phyloP scores from a whole-genome alignment of 495 filamentous ascomycete species.

The Annulohypoxylon moriforme region DNA sequence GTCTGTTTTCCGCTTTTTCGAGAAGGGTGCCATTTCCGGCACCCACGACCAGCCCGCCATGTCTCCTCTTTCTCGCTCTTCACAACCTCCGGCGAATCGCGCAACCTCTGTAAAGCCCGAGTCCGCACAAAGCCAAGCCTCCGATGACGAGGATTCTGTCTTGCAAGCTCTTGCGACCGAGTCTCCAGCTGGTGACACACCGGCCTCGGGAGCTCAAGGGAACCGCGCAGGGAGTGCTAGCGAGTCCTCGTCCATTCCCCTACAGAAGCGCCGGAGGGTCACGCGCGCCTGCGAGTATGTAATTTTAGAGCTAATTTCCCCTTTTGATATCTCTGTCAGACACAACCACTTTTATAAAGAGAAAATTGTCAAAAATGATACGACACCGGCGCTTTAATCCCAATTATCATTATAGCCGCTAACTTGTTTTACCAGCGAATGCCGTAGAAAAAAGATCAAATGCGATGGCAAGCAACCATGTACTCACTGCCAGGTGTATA shows the following conservation, averaged over 20 bases:
- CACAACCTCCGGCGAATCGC: conserved; percentile 45
- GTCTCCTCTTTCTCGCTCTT: conserved; percentile 48
- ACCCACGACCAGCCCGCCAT: conserved; percentile 39
- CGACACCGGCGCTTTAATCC: not conserved
- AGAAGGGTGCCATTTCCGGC: conserved; percentile 31
- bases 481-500: conserved; percentile 97
- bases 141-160: conserved; percentile 38
- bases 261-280: conserved; percentile 90
- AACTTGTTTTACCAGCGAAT: conserved; percentile 65
- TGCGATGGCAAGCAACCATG: conserved; percentile 98
- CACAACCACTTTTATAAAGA: not conserved
- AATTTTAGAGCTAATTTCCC: conserved; percentile 11
- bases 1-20: conserved; percentile 21
- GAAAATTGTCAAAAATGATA: not conserved
- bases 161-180: conserved; percentile 33
- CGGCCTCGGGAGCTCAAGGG: conserved; percentile 32
- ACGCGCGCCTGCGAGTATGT: conserved; percentile 84
- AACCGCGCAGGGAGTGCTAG: conserved; percentile 42
- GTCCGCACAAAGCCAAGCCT: conserved; percentile 26
- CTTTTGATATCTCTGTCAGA: not conserved
- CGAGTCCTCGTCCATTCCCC: conserved; percentile 59
- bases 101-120: conserved; percentile 39
- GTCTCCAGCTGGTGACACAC: conserved; percentile 35
- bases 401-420: conserved; percentile 6
- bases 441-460: conserved; percentile 97